Percentiles rank a stretch among this genome's conserved stretches.
Evolutionary conservation across 352 stramenopile species (phyloP).

Genomic region (Phytophthora idaei): DNA sequence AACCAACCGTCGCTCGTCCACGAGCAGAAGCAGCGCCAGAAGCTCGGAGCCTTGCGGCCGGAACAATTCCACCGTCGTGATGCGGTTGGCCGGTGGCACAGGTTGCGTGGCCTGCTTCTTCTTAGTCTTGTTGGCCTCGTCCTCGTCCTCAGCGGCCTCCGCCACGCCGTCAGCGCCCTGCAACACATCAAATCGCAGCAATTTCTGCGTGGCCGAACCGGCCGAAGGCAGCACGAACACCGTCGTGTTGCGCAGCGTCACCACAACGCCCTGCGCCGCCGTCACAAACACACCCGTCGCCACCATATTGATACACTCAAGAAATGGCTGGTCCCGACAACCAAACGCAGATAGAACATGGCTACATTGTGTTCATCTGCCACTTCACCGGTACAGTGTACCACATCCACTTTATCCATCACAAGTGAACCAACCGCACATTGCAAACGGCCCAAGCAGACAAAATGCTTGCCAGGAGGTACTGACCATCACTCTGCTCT

Average conservation of each 20-base stretch:
- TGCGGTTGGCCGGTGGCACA: conserved; percentile 39
- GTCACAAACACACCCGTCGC: conserved; percentile 56
- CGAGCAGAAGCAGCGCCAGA: conserved; percentile 60
- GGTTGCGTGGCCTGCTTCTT: conserved; percentile 39
- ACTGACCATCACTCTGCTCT: conserved; percentile 7
- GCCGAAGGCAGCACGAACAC: conserved; percentile 58
- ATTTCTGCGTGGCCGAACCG: conserved; percentile 11
- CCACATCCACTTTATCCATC: conserved; percentile 12
- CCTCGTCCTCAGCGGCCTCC: conserved; percentile 20
- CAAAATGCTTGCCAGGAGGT: conserved; percentile 42
- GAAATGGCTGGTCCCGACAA: conserved; percentile 24
- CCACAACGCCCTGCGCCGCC: conserved; percentile 40
- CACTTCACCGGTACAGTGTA: no score
- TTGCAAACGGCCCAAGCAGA: conserved; percentile 26
- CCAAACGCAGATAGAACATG: conserved; percentile 5
- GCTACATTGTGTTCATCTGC: conserved; percentile 19
- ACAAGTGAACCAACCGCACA: conserved; percentile 17
- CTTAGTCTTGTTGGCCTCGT: conserved; percentile 12
- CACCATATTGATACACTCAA: conserved; percentile 41
- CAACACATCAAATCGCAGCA: conserved; percentile 57
- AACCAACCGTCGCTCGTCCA: conserved; percentile 76
- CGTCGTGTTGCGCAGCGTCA: conserved; percentile 61
- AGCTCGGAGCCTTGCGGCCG: conserved; percentile 16
- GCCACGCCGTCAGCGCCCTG: conserved; percentile 28
- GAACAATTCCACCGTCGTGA: conserved; percentile 53